Percentiles rank a stretch among this genome's conserved stretches.
Conservation (phyloP, 2,329 filamentous ascomycete genomes). For the Clarireedia monteithiana region DNA sequence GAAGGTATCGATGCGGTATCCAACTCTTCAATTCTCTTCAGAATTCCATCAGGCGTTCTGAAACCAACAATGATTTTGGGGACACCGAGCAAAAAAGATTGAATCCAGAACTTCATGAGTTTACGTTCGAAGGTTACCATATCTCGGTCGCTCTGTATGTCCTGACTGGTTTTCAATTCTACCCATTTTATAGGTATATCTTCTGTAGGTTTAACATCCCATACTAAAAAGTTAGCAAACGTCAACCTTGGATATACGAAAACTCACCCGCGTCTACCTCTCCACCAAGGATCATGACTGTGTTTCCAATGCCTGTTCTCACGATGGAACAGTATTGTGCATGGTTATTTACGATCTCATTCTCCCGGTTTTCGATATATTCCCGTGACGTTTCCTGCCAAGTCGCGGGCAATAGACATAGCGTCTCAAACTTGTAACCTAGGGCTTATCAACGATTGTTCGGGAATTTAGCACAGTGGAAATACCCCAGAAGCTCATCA, state of each 20-base stretch:
- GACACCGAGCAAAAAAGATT: conserved; percentile 89
- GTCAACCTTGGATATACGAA: neutral
- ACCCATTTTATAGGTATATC: conserved; percentile 77
- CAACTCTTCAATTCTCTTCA: conserved; percentile 68
- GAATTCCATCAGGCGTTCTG: conserved; percentile 62
- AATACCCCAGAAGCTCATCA: conserved; percentile 89
- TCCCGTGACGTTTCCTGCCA: conserved; percentile 69
- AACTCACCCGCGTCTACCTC: conserved; percentile 78
- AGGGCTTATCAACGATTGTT: conserved; percentile 7
- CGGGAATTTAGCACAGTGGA: neutral
- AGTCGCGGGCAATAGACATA: conserved; percentile 65
- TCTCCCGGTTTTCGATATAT: conserved; percentile 68
- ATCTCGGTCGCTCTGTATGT: conserved; percentile 60
- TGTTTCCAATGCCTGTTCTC: conserved; percentile 73
- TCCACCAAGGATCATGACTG: conserved; percentile 72
- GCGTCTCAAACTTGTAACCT: conserved; percentile 96
- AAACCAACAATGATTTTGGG: conserved; percentile 90
- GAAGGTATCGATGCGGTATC: conserved; percentile 72
- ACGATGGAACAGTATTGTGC: conserved; percentile 96
- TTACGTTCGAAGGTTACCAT: conserved; percentile 77
- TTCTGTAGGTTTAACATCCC: conserved; percentile 67
- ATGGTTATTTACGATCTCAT: conserved; percentile 73
- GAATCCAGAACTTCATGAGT: conserved; percentile 92
- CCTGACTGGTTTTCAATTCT: conserved; percentile 84
- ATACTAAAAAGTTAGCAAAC: conserved; percentile 44